Conservation (phyloP, 1,284 basidiomycete species). For the Ganoderma multipileum region DNA sequence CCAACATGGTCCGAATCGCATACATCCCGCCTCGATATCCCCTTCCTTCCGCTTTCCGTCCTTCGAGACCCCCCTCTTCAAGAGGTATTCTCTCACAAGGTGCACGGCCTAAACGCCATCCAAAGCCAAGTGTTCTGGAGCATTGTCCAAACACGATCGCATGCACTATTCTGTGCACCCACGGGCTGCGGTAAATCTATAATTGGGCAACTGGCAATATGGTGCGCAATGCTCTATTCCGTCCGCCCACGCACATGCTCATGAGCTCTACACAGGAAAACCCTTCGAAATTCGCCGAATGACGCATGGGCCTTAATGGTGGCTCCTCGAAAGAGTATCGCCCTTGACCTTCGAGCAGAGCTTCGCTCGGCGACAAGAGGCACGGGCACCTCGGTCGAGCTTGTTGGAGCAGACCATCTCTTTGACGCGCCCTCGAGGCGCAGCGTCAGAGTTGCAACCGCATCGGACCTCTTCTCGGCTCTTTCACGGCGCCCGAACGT, state of each 20-base stretch:
- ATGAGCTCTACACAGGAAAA: conserved; percentile 51
- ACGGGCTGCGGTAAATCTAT: conserved; percentile 85
- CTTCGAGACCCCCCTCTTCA: conserved; percentile 58
- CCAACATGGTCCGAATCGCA: conserved; percentile 71
- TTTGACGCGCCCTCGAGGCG: conserved; percentile 46
- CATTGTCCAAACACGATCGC: conserved; percentile 72
- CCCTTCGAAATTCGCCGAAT: conserved; percentile 44
- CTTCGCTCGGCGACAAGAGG: conserved; percentile 50
- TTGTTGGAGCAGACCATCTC: conserved; percentile 39
- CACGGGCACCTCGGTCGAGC: conserved; percentile 54
- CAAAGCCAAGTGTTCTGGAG: conserved; percentile 95
- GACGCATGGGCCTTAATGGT: conserved; percentile 64
- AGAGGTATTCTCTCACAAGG: conserved; percentile 51
- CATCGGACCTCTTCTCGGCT: conserved; percentile 54
- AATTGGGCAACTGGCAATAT: conserved; percentile 69
- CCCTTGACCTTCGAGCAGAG: conserved; percentile 56
- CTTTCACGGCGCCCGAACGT: conserved; percentile 42
- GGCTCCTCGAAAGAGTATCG: conserved; percentile 56
- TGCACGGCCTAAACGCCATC: conserved; percentile 80
- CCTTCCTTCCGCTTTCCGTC: conserved; percentile 72
- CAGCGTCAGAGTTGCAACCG: conserved; percentile 62
- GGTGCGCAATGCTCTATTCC: conserved; percentile 52
- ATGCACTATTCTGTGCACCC: conserved; percentile 86
- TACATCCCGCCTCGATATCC: conserved; percentile 80
- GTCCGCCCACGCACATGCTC: neutral